These are phyloP conservation scores for Yamadazyma scolyti DNA, from an alignment of 805 yeast genomes.

Conservation along the genomic window DNA sequence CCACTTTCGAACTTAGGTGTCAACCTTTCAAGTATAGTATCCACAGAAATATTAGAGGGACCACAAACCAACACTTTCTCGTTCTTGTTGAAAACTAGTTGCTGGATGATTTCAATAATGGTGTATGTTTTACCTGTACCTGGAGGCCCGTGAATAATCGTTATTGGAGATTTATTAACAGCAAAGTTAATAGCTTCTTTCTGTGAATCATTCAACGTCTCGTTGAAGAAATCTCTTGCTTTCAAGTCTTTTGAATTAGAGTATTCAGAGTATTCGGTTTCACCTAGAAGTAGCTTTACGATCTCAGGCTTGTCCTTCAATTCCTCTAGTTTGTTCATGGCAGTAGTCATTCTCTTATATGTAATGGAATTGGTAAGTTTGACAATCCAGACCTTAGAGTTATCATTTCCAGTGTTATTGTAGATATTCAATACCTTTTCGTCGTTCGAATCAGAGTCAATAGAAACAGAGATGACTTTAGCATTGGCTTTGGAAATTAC, in stretches of 20 bases:
- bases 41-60: conserved; percentile 90
- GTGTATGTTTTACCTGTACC: conserved; percentile 86
- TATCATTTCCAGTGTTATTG: conserved; percentile 37
- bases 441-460: conserved; percentile 56
- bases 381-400: conserved; percentile 58
- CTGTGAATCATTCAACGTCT: conserved; percentile 64
- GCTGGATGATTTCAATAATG: conserved; percentile 74
- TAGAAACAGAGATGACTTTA: conserved; percentile 50
- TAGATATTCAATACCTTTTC: conserved; percentile 43
- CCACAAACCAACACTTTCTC: conserved; percentile 81
- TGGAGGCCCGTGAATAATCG: conserved; percentile 74
- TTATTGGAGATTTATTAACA: conserved; percentile 49
- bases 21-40: conserved; percentile 81
- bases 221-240: conserved; percentile 34
- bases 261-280: conserved; percentile 27
- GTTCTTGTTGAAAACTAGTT: conserved; percentile 45
- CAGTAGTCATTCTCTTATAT: conserved; percentile 73
- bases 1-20: conserved; percentile 23
- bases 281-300: conserved; percentile 47
- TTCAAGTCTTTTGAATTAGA: conserved; percentile 4
- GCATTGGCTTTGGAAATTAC: conserved; percentile 57
- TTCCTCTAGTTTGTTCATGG: conserved; percentile 64
- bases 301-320: conserved; percentile 28
- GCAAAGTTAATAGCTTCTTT: conserved; percentile 67
- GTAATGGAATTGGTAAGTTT: conserved; percentile 67